A percentile compares a stretch with the other conserved stretches of the same genome.
Evolutionary conservation across 1,139 yeast genomes (phyloP).

Genomic region (Candida sojae): DNA sequence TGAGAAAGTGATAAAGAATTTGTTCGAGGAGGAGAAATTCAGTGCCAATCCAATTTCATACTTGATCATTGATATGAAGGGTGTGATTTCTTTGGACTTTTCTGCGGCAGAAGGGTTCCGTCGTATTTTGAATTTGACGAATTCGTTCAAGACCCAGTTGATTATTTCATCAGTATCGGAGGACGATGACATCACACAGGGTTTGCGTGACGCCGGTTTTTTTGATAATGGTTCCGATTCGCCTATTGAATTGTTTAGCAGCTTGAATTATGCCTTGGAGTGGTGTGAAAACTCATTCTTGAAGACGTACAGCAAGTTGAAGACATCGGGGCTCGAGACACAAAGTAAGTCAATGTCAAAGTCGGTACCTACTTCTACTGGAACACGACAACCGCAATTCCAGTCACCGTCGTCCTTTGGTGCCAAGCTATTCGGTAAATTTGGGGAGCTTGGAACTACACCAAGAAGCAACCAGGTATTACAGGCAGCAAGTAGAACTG

Average conservation of each 20-base stretch:
- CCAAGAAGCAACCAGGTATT: constrained; percentile 65
- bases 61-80: constrained; percentile 80
- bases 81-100: constrained; percentile 81
- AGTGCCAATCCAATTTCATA: constrained; percentile 65
- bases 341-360: constrained; percentile 6
- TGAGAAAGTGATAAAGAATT: constrained; percentile 68
- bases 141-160: constrained; percentile 68
- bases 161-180: constrained; percentile 75
- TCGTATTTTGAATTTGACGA: constrained; percentile 76
- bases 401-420: constrained; percentile 13
- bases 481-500: constrained; percentile 62
- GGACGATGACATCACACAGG: constrained; percentile 60
- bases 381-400: constrained; percentile 13
- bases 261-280: constrained; percentile 85
- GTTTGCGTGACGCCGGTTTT: constrained; percentile 72
- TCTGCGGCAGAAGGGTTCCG: constrained; percentile 97
- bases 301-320: constrained; percentile 54
- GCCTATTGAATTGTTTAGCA: constrained; percentile 63
- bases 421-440: constrained; percentile 16
- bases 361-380: constrained; percentile 10
- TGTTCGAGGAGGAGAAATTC: constrained; percentile 63
- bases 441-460: constrained; percentile 39
- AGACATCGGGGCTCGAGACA: constrained; percentile 18
- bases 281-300: constrained; percentile 96
- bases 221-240: constrained; percentile 49